Evolutionary conservation across 139 green algal genomes (phyloP), one percentile per base, ranked within the genome.

Genomic region (Tetraselmis striata): DNA sequence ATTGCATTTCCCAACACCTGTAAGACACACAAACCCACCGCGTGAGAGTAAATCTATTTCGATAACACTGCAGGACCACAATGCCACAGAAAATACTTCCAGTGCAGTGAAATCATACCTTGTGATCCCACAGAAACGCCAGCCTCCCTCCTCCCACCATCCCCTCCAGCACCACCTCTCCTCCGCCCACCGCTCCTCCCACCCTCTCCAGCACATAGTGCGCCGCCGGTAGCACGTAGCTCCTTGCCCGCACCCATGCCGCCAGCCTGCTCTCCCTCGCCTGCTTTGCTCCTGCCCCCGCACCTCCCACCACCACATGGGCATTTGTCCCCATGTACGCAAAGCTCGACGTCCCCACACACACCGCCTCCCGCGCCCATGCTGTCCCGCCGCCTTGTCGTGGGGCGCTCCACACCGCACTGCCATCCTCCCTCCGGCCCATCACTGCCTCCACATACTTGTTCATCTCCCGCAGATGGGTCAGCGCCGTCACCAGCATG

Each of bases 291-390:
- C 11, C 45, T 18, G 11, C 45, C 45, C 11, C 45, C 18, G 45
- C 45, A 67, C 45, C 28, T 2, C 22, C 30, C 24, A 32, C 1
- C 22, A 90, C 30, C 11, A 83, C 58, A 31, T 89, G 83, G 0
- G 88, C 88, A 67, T 92, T 92, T 31, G 88, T 92, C 30, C 88
- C 88, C 88, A 91, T 91, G 86, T 90, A 93, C 23, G 90, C 90
- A 85, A 93, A 93, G 0, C 84, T 86, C 32, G 79, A 86, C 18
- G 85, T 83, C 45, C 45, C 45, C 45, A 76, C 82, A 2, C 84
- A 23, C 27, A 67, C 24, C 26, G 28, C 24, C n/a, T 75, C 79
- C 28, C 25, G 11, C 27, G 29, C 28, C 18, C 28, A 5, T 11
- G 27, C 77, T 67, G 45, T 18, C 5, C 45, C 18, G 5, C 45